Base-by-base conservation (phyloP, 495 filamentous ascomycete species). In the Sordaria brevicollis region DNA sequence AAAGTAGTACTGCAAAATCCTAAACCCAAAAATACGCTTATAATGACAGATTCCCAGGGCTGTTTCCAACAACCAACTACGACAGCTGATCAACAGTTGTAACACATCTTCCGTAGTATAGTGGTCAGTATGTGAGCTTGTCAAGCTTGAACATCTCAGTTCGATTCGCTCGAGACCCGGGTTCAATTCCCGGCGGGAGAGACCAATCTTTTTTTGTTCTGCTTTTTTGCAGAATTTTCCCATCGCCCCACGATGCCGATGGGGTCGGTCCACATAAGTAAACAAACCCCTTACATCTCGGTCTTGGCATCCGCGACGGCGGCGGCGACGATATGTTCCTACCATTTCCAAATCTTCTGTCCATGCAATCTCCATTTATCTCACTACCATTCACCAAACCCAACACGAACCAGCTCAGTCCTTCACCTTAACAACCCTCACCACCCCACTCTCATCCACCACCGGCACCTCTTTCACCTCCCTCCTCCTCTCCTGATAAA, bases 401-500 rank as follows among this genome's bases (percentile, higher is more conserved):
- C 25, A 65, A 31, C 29, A 37, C 8, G 17, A 37, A 7, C 43
- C 17, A 1, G 11, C 19, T 31, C 36, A 35, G 11, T 21, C 65
- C 66, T 75, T 70, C 1, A 77, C 74, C 68, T 68, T 75, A 0
- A 78, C 76, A 67, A 80, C 33, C 65, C 66, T 73, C 1, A 80
- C 66, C 39, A 77, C 74, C 15, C 78, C 78, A 4, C 75, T 67
- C 41, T 76, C 74, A 35, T 77, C 78, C 65, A 80, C 35, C 9
- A 76, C 74, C 4, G 76, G 77, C 72, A 79, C 76, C 69, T 74
- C 68, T 2, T 65, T 69, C 34, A 76, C 13, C 69, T 77, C 74
- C 68, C 57, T 68, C 73, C 77, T 81, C 70, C 78, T 72, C 62
- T 75, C 57, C 73, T 79, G 75, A 67, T 87, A 85, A 70, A 83